Base-by-base conservation (phyloP, 441 rosid genomes). In the Pelargonium fulgidum region DNA sequence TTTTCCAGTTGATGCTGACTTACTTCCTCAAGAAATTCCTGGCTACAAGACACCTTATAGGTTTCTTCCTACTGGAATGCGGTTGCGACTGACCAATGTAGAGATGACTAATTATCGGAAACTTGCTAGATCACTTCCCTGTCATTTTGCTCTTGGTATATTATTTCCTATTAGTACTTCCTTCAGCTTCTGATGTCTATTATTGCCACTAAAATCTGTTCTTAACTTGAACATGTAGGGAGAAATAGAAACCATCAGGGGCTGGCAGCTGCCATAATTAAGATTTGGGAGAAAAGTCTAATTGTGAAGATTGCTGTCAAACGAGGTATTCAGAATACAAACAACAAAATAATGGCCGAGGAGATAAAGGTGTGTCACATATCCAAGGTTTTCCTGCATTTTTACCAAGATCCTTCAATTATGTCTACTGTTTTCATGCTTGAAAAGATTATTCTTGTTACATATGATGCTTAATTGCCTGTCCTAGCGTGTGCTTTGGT, bases 161-260 rank as follows among this genome's bases (percentile, higher is more conserved):
- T 61, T 81, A 67, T 54, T 73, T 62, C 68, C 48, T 19, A 14
- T 56, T n/a, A 62, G 16, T 44, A n/a, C 45, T 44, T 70, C 71
- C 66, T 72, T 73, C 29, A 14, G 17, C 56, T 68, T 70, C 41
- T 33, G 7, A 62, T 74, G 41, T 78, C 33, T 62, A 26, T 73
- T 72, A 68, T 56, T 61, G 64, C 54, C 70, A 39, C 26, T 63
- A 20, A 47, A 33, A 78, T 68, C 77, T 26, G 0, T 62, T 69
- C 58, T 76, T 62, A 77, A 69, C 68, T 65, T 74, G 62, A 68
- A 67, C 70, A 65, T 77, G 70, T 64, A 95, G 99, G 99, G 72
- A 90, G 96, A 80, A 95, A 95, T 78, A 89, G 98, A 80, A 86
- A 89, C 72, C 99, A 95, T 80, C 99, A 95, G 78, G 98, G 99